Evolutionary conservation across 208 protist genomes (phyloP).

Genomic region (Crithidia brevicula): DNA sequence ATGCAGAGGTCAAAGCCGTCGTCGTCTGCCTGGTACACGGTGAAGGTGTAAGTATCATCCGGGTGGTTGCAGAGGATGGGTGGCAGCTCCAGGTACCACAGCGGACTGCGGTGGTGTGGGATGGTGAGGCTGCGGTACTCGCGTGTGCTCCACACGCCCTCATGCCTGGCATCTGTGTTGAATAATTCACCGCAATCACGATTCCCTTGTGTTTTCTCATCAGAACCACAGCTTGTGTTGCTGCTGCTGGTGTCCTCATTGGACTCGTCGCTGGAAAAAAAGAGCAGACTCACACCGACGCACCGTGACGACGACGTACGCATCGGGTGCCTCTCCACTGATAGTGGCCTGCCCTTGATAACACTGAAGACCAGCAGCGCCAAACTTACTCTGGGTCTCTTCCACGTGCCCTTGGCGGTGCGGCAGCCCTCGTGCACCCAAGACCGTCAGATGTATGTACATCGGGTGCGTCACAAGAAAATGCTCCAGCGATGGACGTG

Average conservation of each 20-base stretch:
- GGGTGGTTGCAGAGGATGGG: constrained; percentile 1
- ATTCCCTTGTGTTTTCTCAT: no score
- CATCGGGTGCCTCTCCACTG: background rate
- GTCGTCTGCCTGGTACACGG: constrained; percentile 6
- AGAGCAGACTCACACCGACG: background rate
- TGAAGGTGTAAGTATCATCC: constrained; percentile 11
- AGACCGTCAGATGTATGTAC: background rate
- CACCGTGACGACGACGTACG: background rate
- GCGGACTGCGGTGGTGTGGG: constrained; percentile 1
- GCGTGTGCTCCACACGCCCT: background rate
- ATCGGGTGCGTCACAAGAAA: background rate
- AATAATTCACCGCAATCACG: no score
- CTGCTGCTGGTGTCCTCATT: background rate
- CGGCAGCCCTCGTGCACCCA: constrained; percentile 9
- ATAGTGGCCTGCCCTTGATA: no score
- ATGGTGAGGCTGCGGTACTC: constrained; percentile 12
- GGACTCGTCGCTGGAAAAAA: background rate
- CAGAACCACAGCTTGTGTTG: background rate
- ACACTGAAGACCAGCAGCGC: no score
- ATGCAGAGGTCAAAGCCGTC: constrained; percentile 12
- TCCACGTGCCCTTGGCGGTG: background rate
- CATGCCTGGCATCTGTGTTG: no score
- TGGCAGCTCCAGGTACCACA: constrained; percentile 22
- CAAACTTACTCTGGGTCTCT: background rate
- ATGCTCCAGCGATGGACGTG: background rate